phyloP scores from a whole-genome alignment of 352 stramenopile genomes.

The Elongisporangium senticosum region DNA sequence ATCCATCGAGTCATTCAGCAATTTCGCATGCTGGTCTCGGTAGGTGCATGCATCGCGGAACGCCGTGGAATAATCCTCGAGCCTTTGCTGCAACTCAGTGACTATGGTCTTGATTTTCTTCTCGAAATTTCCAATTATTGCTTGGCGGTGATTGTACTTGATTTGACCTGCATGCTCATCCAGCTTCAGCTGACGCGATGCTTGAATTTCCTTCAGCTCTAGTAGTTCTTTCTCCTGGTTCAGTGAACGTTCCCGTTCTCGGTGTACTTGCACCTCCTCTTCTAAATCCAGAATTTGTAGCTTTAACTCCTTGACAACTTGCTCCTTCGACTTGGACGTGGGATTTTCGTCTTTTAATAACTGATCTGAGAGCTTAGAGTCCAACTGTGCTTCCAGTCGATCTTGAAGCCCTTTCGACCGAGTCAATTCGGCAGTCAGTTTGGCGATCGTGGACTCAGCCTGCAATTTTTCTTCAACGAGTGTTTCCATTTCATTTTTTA shows the following conservation, averaged over 20 bases:
- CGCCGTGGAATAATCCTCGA: constrained; percentile 52
- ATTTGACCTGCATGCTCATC: constrained; percentile 28
- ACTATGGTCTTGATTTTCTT: constrained; percentile 31
- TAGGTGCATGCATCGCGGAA: constrained; percentile 62
- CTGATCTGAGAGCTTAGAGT: neutral
- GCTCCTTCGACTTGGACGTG: constrained; percentile 5
- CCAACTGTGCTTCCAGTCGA: neutral
- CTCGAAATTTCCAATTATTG: constrained; percentile 33
- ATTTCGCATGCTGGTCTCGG: constrained; percentile 25
- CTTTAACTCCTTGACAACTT: constrained; percentile 10
- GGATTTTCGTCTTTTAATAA: neutral
- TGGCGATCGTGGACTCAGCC: neutral
- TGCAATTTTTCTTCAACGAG: constrained; percentile 21
- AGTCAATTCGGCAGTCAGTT: neutral
- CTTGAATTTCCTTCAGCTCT: constrained; percentile 29
- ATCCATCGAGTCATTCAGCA: constrained; percentile 3
- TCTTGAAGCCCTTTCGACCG: neutral
- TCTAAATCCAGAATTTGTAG: constrained; percentile 14
- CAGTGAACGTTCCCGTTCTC: constrained; percentile 7
- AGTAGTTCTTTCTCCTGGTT: constrained; percentile 21
- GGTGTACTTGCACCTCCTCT: constrained; percentile 10
- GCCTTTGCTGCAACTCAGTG: constrained; percentile 34
- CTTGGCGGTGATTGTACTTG: constrained; percentile 31
- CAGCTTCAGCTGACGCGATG: constrained; percentile 25
- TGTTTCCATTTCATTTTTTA: constrained; percentile 24